A percentile compares a stretch with the other conserved stretches of the same genome.
Conservation (phyloP, 805 yeast species). For the Yarrowia sp. region DNA sequence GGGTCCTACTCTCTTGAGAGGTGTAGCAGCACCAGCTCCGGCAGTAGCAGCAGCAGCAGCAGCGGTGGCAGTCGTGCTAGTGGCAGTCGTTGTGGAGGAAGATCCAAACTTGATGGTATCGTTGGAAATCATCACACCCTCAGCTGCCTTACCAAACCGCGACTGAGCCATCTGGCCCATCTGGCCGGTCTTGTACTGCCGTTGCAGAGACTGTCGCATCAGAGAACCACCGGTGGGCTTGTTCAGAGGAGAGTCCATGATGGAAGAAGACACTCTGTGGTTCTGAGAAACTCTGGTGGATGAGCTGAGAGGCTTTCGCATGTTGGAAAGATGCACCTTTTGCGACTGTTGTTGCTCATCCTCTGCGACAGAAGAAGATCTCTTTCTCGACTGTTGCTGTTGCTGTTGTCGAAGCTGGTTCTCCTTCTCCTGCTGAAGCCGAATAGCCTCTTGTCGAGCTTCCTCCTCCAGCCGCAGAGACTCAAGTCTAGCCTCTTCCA, state of each 20-base stretch:
- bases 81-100: conserved; percentile 33
- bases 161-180: conserved; percentile 28
- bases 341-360: conserved; percentile 25
- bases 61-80: not conserved
- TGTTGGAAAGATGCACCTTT: conserved; percentile 34
- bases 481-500: conserved; percentile 27
- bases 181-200: conserved; percentile 31
- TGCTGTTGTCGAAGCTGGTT: conserved; percentile 3
- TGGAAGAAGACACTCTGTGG: conserved; percentile 9
- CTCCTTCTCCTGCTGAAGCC: conserved; percentile 14
- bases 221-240: conserved; percentile 17
- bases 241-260: conserved; percentile 35
- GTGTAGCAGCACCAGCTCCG: conserved; percentile 10
- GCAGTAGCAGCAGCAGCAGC: conserved; percentile 7
- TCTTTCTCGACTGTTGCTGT: conserved; percentile 9
- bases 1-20: conserved; percentile 28
- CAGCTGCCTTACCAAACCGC: conserved; percentile 19
- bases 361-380: conserved; percentile 3
- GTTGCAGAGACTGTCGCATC: conserved; percentile 28
- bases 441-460: conserved; percentile 4
- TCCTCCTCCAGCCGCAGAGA: conserved; percentile 9
- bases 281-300: conserved; percentile 17
- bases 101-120: conserved; percentile 48
- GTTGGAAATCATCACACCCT: conserved; percentile 41
- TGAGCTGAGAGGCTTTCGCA: conserved; percentile 26